Base-by-base conservation (phyloP, 2,329 filamentous ascomycete species). In the Xylaria sp. region DNA sequence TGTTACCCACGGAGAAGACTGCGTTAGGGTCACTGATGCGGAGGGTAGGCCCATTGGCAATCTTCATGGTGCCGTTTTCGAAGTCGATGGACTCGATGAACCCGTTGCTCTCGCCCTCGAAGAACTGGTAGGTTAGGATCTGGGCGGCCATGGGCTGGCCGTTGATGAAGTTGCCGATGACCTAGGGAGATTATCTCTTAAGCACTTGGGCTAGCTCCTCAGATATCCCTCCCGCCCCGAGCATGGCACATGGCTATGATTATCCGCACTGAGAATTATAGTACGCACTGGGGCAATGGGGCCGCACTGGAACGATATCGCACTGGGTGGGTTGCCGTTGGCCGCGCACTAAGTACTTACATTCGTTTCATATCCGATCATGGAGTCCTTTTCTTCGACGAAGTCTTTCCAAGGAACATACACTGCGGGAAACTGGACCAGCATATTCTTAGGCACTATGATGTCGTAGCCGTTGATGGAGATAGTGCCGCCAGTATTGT, bases 371-470 rank as follows among this genome's bases (percentile, higher is more conserved):
- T 68, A 74, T 3, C 72, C 72, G 11, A 67, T 7, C 50, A 72
- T 68, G 2, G 66, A 61, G 11, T 64, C 61, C 47, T 69, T 67
- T 43, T 60, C 63, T 5, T 60, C 63, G 7, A 68, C 69, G 34
- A 74, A 74, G 16, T 73, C 68, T 52, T 68, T 72, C 66, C 67
- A 80, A 0, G 77, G 75, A 21, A 78, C 70, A 58, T 71, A 78
- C 11, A 74, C 72, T 2, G 73, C 74, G 0, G 77, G 78, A 39
- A 81, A 80, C 45, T 78, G 73, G 2, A 79, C 76, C 7, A 79
- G 71, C 20, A 80, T 57, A 54, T 81, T 81, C 63, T 79, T 72
- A 2, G 78, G 78, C 2, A 81, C 75, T 8, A 64, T 70, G 42
- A 81, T 73, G 16, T 60, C 68, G 59, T 74, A 77, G 0, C 76